phyloP scores from a whole-genome alignment of 305 asterid species.

The Solanum chacoense region DNA sequence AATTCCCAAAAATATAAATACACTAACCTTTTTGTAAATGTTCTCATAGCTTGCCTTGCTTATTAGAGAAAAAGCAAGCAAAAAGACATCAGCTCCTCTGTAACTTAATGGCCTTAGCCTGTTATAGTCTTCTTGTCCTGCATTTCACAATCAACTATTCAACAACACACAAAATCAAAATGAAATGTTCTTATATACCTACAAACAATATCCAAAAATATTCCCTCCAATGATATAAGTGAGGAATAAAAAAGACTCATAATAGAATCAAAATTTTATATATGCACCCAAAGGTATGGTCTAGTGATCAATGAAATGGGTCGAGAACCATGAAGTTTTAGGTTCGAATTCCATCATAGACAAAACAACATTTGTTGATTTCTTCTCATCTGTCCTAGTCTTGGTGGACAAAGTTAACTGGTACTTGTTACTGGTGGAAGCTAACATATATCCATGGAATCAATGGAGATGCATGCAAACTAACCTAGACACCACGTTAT shows the following conservation, averaged over 20 bases:
- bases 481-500: not conserved
- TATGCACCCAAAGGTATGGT: not conserved
- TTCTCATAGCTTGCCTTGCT: slow-evolving; percentile 92
- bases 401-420: not conserved
- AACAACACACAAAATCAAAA: not conserved
- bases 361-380: not conserved
- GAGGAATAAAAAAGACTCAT: not conserved
- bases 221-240: not conserved
- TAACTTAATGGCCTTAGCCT: slow-evolving; percentile 81
- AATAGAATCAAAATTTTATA: not conserved
- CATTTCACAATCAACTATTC: not conserved
- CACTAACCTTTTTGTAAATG: slow-evolving; percentile 64
- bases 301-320: not conserved
- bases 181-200: not conserved
- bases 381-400: not conserved
- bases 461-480: not conserved
- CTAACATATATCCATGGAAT: not conserved
- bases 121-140: slow-evolving; percentile 93
- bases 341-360: not conserved
- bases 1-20: not conserved
- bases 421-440: not conserved
- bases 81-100: slow-evolving; percentile 86
- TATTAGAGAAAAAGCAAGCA: slow-evolving; percentile 66
- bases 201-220: not conserved
- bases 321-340: not conserved